Conservation (phyloP, 2,329 filamentous ascomycete genomes). For the Chalara sp. region DNA sequence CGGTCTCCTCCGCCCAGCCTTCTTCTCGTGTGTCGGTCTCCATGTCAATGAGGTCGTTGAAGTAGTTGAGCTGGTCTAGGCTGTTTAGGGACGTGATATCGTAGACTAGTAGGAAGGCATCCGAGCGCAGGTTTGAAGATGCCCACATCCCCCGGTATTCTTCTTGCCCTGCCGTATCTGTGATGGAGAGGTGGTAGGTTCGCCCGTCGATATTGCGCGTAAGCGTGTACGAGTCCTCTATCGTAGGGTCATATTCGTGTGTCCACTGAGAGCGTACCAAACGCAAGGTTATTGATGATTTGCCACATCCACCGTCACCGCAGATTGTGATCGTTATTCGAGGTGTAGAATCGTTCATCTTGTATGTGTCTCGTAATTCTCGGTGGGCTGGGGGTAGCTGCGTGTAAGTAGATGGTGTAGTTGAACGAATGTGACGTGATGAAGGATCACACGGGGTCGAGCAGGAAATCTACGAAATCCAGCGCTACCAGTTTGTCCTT, state of each 20-base stretch:
- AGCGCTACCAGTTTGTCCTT: too few relatives aligned
- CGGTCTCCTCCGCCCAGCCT: constrained; percentile 8
- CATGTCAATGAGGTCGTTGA: constrained; percentile 79
- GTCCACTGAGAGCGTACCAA: constrained; percentile 81
- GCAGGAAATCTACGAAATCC: too few relatives aligned
- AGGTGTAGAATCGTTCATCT: constrained; percentile 12
- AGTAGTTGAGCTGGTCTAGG: constrained; percentile 67
- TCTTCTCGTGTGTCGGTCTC: constrained; percentile 64
- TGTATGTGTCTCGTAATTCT: neutral
- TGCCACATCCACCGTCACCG: constrained; percentile 78
- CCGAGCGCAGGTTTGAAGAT: constrained; percentile 67
- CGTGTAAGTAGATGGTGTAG: neutral
- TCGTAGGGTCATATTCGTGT: constrained; percentile 73
- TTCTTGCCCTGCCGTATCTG: constrained; percentile 83
- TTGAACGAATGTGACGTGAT: neutral
- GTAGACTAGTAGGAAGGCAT: constrained; percentile 82
- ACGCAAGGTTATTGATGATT: constrained; percentile 78
- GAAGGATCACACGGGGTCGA: too few relatives aligned
- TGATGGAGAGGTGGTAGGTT: constrained; percentile 71
- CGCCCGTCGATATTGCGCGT: constrained; percentile 72
- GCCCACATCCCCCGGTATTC: constrained; percentile 88
- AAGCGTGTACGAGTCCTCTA: constrained; percentile 80
- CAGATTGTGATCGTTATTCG: constrained; percentile 72
- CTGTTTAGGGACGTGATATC: constrained; percentile 70
- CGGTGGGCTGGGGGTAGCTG: neutral